phyloP scores from a whole-genome alignment of 2,329 filamentous ascomycete genomes.

The Penicillium sp. region DNA sequence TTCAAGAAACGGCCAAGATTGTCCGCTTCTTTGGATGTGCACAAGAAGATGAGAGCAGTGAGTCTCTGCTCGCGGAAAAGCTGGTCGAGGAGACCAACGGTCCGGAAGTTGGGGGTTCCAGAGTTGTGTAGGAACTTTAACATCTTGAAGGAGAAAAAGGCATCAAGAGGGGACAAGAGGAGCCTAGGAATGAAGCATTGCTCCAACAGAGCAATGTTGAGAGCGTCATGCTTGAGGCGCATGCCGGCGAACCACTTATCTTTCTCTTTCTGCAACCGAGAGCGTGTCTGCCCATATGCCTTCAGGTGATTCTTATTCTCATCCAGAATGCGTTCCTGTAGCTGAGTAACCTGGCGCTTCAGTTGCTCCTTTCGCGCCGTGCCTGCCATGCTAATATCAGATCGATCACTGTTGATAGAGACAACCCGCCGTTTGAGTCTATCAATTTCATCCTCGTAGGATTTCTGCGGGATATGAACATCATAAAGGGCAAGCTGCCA shows the following conservation, averaged over 20 bases:
- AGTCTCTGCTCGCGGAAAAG: slow-evolving; percentile 82
- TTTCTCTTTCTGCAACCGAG: slow-evolving; percentile 72
- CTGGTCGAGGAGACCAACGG: slow-evolving; percentile 77
- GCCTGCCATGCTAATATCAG: slow-evolving; percentile 67
- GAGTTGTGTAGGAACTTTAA: slow-evolving; percentile 82
- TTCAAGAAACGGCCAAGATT: slow-evolving; percentile 90
- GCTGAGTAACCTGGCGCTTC: slow-evolving; percentile 65
- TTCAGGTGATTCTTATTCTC: slow-evolving; percentile 71
- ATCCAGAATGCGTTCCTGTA: slow-evolving; percentile 66
- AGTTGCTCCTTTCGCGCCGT: slow-evolving; percentile 66
- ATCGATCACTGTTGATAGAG: slow-evolving; percentile 66
- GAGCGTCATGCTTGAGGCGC: slow-evolving; percentile 59
- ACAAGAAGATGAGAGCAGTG: slow-evolving; percentile 79
- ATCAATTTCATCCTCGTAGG: slow-evolving; percentile 73
- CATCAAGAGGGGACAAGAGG: slow-evolving; percentile 78
- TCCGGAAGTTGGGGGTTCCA: slow-evolving; percentile 80
- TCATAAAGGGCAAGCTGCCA: slow-evolving; percentile 88
- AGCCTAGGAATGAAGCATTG: slow-evolving; percentile 89
- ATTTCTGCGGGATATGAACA: slow-evolving; percentile 69
- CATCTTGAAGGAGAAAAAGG: slow-evolving; percentile 83
- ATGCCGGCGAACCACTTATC: slow-evolving; percentile 71
- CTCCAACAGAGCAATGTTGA: slow-evolving; percentile 78
- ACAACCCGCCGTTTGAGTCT: slow-evolving; percentile 65
- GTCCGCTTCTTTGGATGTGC: slow-evolving; percentile 85
- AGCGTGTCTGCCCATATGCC: slow-evolving; percentile 64